Base-by-base conservation (phyloP, 352 stramenopile species). In the Pythium volutum region DNA sequence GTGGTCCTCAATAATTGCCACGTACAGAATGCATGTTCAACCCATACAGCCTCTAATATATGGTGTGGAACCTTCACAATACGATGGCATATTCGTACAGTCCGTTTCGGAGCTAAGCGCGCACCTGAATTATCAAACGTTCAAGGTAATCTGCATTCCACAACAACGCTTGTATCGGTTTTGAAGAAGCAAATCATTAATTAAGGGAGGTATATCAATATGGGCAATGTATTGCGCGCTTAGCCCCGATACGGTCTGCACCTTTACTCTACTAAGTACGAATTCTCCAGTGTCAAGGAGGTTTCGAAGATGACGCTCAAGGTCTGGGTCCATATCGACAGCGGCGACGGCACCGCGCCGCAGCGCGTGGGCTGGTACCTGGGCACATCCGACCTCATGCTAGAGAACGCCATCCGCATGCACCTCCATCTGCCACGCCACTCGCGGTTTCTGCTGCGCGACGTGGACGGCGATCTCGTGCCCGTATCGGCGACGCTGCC, bases 311-410 rank as follows among this genome's bases (percentile, higher is more conserved):
- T 60, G 53, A 27, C 53, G 33, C 15, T 59, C 45, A 74, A 74
- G 43, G 39, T 64, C 12, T 60, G 56, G 20, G 63, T 74, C 53
- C 47, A 56, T 20, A 49, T 71, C 8, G 46, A 54, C 39, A 53
- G 49, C 49, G 55, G 29, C 23, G 53, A 59, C 27, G 54, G 53
- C 48, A 55, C 20, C 25, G 16, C 12, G 27, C 47, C 58, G 39
- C 62, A 68, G 20, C 77, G 77, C 49, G 66, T 87, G 34, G 79
- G 66, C 69, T 87, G 77, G 77, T 87, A 82, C 47, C 56, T 64
- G 45, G 73, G 75, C 52, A 87, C 77, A 20, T 82, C 73, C n/a
- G 77, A 87, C 59, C 49, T 59, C 9, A 67, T 76, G 49, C 62
- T 87, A 18, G 75, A 75, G 48, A 69, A 63, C 49, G 66, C 73